Base-by-base conservation (phyloP, 352 stramenopile genomes). In the Globisporangium cederbergense region DNA sequence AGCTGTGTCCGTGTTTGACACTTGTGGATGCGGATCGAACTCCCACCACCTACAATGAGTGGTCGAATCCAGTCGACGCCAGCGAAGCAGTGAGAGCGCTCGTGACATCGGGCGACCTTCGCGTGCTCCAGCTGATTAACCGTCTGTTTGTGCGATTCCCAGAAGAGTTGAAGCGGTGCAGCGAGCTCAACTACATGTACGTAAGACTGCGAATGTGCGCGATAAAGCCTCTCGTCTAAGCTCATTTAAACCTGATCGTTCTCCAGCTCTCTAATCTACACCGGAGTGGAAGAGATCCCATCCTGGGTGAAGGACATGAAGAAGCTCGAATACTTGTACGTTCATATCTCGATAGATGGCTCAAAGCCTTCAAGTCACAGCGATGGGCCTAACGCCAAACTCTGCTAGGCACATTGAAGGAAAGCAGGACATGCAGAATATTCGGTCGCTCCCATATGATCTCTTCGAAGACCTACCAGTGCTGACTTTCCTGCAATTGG, bases 321-420 rank as follows among this genome's bases (percentile, higher is more conserved):
- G 11, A 72, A 73, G 7, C 64, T 82, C 0, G 55, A 82, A 38
- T 81, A 75, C 20, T 28, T 85, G 77, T 85, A 73, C 40, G 72
- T n/a, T n/a, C 22, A 28, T 45, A 28, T 14, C n/a, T 25, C 43
- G 46, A 47, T 32, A 46, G 0, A 58, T 45, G 40, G 36, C 36
- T 40, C 36, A 40, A 13, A 9, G 4, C 8, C 36, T 40, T 45
- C 11, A 5, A 10, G 18, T n/a, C 40, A 18, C 10, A 7, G 10
- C 40, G 40, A 45, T 3, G 34, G 22, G 20, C 10, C 34, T 54
- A 0, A 36, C 50, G 4, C 2, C 28, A 18, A 2, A 60, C n/a
- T 20, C n/a, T 28, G 3, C 42, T 11, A 85, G 77, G n/a, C 74
- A 83, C 60, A 68, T 85, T 18, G 77, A 81, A 71, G 77, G 77